Base-by-base conservation (phyloP, 139 green algal species). In the Chlorella sp. region DNA sequence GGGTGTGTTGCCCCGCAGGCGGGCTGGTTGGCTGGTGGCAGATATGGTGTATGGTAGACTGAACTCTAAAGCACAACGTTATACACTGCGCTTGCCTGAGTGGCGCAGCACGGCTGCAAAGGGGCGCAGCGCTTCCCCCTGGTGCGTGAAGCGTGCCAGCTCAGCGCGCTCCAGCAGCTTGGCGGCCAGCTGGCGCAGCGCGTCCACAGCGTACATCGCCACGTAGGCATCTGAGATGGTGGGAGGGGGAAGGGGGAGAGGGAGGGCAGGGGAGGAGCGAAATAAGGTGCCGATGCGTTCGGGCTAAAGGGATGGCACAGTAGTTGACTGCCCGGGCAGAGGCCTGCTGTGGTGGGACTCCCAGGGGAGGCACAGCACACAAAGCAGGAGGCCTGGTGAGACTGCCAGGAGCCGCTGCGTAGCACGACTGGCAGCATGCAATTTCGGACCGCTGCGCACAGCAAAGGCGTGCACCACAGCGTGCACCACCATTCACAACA, bases 81-180 rank as follows among this genome's bases (percentile, higher is more conserved):
- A n/a, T n/a, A n/a, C n/a, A n/a, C n/a, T n/a, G n/a, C n/a, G 71
- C 71, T 36, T 30, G 77, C 83, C 83, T 28, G 83, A 95, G 89
- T 97, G 93, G 0, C 98, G 93, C 96, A 99, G 98, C 87, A 99
- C 95, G 4, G 99, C 95, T 69, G 99, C 96, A 92, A 99, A 99
- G 19, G 98, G 98, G 60, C 97, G 95, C 86, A 99, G 91, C 92
- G 99, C 99, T 89, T 99, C 98, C 18, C 93, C 96, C 21, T 93
- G 97, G 95, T 99, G 98, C 69, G 97, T 98, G 96, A 99, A 99
- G 91, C 98, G 98, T 36, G 97, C 94, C 77, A 99, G 95, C 94
- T 99, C 98, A 71, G 98, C 97, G 0, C 97, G 94, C 93, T 98
- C 96, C 91, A 99, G 93, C 92, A 99, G 99, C 94, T 99, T 97